Base-by-base conservation (phyloP, 257 asterid genomes). In the Misopates orontium region DNA sequence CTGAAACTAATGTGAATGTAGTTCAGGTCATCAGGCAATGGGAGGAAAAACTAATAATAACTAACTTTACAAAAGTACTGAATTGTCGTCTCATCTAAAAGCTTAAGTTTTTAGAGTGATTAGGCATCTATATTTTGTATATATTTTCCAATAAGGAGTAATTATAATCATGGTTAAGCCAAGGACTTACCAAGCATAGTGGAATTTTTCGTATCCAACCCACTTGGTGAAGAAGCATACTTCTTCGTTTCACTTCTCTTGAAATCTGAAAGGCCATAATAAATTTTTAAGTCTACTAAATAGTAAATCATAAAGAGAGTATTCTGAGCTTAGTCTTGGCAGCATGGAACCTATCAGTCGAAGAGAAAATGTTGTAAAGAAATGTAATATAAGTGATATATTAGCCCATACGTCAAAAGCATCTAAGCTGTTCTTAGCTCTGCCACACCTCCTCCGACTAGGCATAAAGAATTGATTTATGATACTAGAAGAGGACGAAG, bases 201-300 rank as follows among this genome's bases (percentile, higher is more conserved):
- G 64, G 83, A 59, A 60, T 79, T 75, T 67, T 64, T 75, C 62
- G 48, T 69, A 72, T 82, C 87, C 75, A 68, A 57, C 72, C 68
- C 80, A 69, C 70, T 77, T 58, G 89, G 86, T 52, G 94, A 84
- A 76, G 88, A 71, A 64, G 73, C 72, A 67, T 71, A 77, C 77
- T 82, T 90, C 72, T 68, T 77, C 61, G 58, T 67, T 76, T 84
- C 90, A 70, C 75, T 76, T 75, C 77, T 85, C 85, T 83, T 90
- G 84, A 84, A 93, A 66, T 86, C 99, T 93, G 90, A 75, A 74
- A 78, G 66, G 56, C 73, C 41, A 57, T 59, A 32, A 71, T 51
- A 40, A 45, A 23, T 28, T 65, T 36, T 69, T 39, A 40, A 64
- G 32, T 74, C 45, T 56, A 50, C 75, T 49, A 28, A 22, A 53